Base-by-base conservation (phyloP, 2,329 filamentous ascomycete genomes). In the Aureobasidium sp. region DNA sequence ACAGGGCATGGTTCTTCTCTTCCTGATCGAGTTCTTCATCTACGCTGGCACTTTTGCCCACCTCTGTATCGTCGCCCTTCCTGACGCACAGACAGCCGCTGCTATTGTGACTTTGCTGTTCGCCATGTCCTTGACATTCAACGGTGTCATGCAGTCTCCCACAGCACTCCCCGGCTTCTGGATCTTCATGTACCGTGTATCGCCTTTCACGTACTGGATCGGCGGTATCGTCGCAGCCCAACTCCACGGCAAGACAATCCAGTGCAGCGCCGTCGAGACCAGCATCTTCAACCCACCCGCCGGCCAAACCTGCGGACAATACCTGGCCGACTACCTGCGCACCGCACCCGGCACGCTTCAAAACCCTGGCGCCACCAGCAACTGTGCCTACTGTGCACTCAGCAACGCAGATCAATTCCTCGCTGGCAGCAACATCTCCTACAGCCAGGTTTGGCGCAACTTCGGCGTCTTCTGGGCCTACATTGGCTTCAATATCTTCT, bases 121-220 rank as follows among this genome's bases (percentile, higher is more conserved):
- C 63, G 76, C 80, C n/a, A 80, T 82, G 71, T 78, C 64, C 5
- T 71, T 81, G 2, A 76, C 77, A 66, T 75, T 79, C 68, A 74
- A 77, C 66, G 79, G 86, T 70, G 87, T 90, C 3, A 75, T 90
- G 60, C 84, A 87, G 64, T 73, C 80, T 0, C 82, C 85, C 0
- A 64, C 69, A 3, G 78, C 79, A 0, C 77, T 91, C 1, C 87
- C 88, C 0, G 80, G 83, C 0, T 91, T 91, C 76, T 91, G 88
- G 88, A 84, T 84, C 64, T 90, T 89, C 76, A 90, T 90, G 87
- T 88, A 90, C 72, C 81, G 84, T 29, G 78, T 84, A 12, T 85
- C 81, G 0, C 86, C 86, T 0, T 86, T 89, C 63, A 88, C 85
- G 0, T 90, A 89, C 72, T 84, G 80, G 79, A 69, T 79, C 22